phyloP scores from a whole-genome alignment of 345 rosid genomes.

The Heritiera littoralis region DNA sequence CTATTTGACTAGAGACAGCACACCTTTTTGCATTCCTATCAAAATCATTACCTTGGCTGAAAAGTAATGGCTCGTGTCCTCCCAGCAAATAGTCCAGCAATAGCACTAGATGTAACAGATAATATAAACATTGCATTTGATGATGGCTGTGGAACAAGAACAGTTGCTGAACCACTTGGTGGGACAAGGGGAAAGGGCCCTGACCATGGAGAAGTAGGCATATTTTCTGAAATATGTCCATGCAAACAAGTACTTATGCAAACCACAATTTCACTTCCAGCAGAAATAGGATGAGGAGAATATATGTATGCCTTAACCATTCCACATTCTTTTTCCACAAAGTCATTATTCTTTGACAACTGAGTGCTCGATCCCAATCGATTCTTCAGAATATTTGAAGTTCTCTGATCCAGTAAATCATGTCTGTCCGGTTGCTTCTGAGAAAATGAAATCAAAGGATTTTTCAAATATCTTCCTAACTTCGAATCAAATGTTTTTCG shows the following conservation, averaged over 20 bases:
- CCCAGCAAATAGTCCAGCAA: constrained; percentile 71
- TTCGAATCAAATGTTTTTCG: constrained; percentile 32
- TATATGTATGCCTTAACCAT: constrained; percentile 74
- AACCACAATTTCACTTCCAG: constrained; percentile 55
- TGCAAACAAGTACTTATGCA: constrained; percentile 51
- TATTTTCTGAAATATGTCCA: constrained; percentile 41
- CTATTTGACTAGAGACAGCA: constrained; percentile 2
- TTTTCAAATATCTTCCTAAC: constrained; percentile 33
- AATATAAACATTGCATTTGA: constrained; percentile 70
- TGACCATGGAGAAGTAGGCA: constrained; percentile 61
- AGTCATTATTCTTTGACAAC: constrained; percentile 42
- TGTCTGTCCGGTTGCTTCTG: constrained; percentile 30
- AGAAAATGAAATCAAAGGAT: constrained; percentile 35
- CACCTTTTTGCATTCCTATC: background rate
- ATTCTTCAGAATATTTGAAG: constrained; percentile 31
- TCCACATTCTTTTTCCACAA: constrained; percentile 40
- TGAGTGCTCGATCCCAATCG: constrained; percentile 36
- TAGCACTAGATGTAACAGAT: constrained; percentile 66
- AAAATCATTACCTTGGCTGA: constrained; percentile 67
- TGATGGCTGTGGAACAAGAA: constrained; percentile 65
- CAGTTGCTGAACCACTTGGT: constrained; percentile 77
- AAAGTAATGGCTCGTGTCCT: constrained; percentile 79
- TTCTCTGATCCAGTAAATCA: constrained; percentile 33
- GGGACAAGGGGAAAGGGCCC: constrained; percentile 75
- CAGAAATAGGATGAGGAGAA: constrained; percentile 59